Evolutionary conservation across 148 eudicot species (phyloP).

Genomic region (Camellia japonica): DNA sequence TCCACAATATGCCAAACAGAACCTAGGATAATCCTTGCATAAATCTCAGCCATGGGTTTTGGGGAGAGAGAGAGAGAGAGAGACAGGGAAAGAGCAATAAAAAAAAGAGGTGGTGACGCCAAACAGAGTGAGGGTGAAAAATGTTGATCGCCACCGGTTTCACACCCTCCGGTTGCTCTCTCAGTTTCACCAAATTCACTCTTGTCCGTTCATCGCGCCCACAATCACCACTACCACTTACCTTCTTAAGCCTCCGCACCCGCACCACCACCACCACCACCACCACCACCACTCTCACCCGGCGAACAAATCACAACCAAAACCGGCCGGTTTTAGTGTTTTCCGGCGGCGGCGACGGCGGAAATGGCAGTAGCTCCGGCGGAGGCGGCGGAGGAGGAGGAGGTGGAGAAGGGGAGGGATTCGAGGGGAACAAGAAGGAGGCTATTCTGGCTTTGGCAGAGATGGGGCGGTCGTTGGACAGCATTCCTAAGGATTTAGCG

Average conservation of each 20-base stretch:
- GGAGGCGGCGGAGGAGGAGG: background rate
- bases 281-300: background rate
- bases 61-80: no score
- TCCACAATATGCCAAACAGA: no score
- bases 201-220: background rate
- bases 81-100: background rate
- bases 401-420: slow-evolving; percentile 6
- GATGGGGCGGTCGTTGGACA: slow-evolving; percentile 56
- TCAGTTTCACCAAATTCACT: background rate
- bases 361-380: background rate
- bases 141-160: background rate
- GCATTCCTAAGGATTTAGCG: slow-evolving; percentile 62
- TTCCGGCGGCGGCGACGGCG: background rate
- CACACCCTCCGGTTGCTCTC: background rate
- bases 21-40: no score
- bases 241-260: background rate
- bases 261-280: background rate
- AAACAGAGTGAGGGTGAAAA: background rate
- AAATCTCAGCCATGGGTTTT: no score
- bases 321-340: background rate
- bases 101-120: background rate
- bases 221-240: background rate
- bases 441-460: slow-evolving; percentile 57
- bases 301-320: background rate
- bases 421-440: slow-evolving; percentile 45